Conservation (phyloP, 257 asterid species). For the Solanum paucissectum region DNA sequence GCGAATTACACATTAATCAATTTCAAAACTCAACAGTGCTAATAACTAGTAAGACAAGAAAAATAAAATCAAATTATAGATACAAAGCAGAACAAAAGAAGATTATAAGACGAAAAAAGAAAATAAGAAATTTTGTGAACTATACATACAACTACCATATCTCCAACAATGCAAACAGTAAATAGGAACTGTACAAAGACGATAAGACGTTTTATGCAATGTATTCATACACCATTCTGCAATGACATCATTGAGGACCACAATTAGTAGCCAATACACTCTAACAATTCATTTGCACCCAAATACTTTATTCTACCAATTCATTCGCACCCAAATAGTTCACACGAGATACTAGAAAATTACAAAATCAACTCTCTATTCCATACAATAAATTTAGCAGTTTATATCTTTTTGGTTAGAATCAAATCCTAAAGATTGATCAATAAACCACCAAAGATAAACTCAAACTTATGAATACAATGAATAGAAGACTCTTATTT, state of each 20-base stretch:
- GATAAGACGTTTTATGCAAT: neutral
- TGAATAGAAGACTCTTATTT: too few relatives aligned
- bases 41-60: neutral
- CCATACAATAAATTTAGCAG: neutral
- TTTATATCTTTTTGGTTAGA: neutral
- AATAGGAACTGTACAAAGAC: neutral
- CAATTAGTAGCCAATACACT: neutral
- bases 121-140: neutral
- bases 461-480: neutral
- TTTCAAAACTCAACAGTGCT: neutral
- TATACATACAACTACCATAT: neutral
- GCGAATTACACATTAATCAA: neutral
- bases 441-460: neutral
- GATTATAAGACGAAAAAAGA: neutral
- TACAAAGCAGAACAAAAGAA: neutral
- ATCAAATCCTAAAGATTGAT: neutral
- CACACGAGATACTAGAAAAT: neutral
- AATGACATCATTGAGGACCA: neutral
- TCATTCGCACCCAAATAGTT: neutral
- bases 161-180: neutral
- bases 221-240: neutral
- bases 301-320: neutral
- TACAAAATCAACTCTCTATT: neutral
- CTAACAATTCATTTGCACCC: too few relatives aligned
- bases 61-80: neutral